Percentiles rank a stretch among this genome's conserved stretches.
Conservation (phyloP, 2,329 filamentous ascomycete genomes). For the Sclerotinia sclerotiorum region DNA sequence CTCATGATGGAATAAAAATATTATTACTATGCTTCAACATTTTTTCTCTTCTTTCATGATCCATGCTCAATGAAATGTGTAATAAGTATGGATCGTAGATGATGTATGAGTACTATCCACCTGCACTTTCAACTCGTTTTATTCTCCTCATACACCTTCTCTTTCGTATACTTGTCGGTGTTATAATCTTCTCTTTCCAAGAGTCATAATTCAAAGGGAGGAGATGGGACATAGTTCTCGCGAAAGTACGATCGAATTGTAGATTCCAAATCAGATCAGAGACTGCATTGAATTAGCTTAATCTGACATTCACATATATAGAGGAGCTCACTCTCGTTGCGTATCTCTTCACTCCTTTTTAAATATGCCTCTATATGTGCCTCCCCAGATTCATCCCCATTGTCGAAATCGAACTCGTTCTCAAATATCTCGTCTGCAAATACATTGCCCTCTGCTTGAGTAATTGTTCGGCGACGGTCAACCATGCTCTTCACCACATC, state of each 20-base stretch:
- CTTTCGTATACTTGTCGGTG: neutral
- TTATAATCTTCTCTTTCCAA: neutral
- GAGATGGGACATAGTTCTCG: neutral
- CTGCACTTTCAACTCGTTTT: neutral
- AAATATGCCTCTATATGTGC: neutral
- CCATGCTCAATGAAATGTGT: neutral
- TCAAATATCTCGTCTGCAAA: slow-evolving; percentile 2
- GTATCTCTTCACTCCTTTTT: neutral
- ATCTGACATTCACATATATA: neutral
- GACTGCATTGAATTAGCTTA: neutral
- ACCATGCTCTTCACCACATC: slow-evolving; percentile 3
- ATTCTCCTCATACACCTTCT: neutral
- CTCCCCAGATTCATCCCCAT: neutral
- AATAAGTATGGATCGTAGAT: neutral
- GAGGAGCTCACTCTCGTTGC: neutral
- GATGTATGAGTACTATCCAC: neutral
- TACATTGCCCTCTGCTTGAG: neutral
- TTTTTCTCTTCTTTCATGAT: neutral
- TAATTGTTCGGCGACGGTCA: neutral
- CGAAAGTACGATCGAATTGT: neutral
- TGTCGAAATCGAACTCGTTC: neutral
- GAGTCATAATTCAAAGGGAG: neutral
- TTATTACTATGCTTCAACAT: neutral
- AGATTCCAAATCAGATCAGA: neutral
- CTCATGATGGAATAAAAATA: neutral